Evolutionary conservation across 1,284 basidiomycete species (phyloP), one percentile per base, ranked within the genome.

Genomic region (Sporisorium exsertum): DNA sequence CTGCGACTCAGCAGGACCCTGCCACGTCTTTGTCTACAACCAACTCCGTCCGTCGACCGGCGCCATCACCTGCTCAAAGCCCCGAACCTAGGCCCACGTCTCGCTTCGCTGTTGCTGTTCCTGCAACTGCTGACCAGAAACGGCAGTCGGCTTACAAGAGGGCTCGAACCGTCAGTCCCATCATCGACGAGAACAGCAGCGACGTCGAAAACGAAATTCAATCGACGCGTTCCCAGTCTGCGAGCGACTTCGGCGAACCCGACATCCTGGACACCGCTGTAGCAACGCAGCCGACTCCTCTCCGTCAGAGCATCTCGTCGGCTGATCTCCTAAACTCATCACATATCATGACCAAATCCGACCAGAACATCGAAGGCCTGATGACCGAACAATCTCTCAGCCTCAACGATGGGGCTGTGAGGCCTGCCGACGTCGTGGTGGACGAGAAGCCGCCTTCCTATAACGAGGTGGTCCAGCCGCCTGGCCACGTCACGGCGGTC

Each of bases 111-210:
- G 27, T 63, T 5, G 22, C 54, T 8, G 58, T 64, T 22, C 32
- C 65, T 5, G 29, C 53, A 2, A 24, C 59, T 20, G 33, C 60
- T 29, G 47, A 69, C 15, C 58, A 10, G 7, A 59, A 55, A 42
- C 59, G 56, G 16, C 22, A 53, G 7, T 46, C 59, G 15, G 58
- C 67, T 16, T 76, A 65, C 69, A 76, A 76, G 49, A 29, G 73
- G 35, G 73, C 73, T 37, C 58, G 73, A 8, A 76, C 73, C 24
- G 69, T 68, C 47, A 72, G 68, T 33, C 73, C 73, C 32, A 62
- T 76, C 64, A 76, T 76, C 57, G 73, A 76, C 73, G 73, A 76
- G 45, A 72, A 72, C 58, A 72, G 68, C 56, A 76, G 73, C 52
- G 73, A 76, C 64, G 50, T 68, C 24, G 73, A 76, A 29, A 65